These are phyloP conservation scores for Brassica nigra DNA, from an alignment of 345 rosid species.

Conservation along the genomic window DNA sequence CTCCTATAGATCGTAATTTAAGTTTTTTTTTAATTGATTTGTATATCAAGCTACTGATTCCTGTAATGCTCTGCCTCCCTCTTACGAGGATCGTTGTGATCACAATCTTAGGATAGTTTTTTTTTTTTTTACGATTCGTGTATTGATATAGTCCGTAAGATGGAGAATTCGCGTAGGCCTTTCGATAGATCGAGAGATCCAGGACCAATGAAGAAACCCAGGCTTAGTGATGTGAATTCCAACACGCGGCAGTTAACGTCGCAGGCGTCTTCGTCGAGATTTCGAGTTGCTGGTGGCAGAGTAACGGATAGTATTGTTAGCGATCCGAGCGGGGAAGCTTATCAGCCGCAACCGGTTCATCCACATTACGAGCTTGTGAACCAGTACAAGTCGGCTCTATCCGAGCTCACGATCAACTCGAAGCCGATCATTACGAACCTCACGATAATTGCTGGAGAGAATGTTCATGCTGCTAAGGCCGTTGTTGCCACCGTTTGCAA, in stretches of 20 bases:
- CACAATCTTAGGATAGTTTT: slow-evolving; percentile 22
- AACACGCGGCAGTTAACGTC: slow-evolving; percentile 48
- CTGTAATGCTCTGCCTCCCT: slow-evolving; percentile 18
- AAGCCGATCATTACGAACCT: slow-evolving; percentile 96
- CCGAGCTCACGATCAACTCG: slow-evolving; percentile 96
- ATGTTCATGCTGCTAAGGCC: slow-evolving; percentile 80
- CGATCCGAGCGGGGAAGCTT: slow-evolving; percentile 62
- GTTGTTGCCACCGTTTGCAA: slow-evolving; percentile 76
- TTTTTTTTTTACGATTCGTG: not conserved
- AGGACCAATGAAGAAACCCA: slow-evolving; percentile 60
- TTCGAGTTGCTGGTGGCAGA: slow-evolving; percentile 41
- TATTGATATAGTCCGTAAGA: slow-evolving; percentile 42
- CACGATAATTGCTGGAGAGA: slow-evolving; percentile 97
- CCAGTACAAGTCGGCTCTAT: slow-evolving; percentile 82
- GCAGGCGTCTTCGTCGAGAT: slow-evolving; percentile 38
- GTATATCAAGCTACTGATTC: slow-evolving; percentile 16
- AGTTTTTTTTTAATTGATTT: not conserved
- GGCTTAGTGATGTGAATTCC: slow-evolving; percentile 50
- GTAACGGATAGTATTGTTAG: slow-evolving; percentile 46
- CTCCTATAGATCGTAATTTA: slow-evolving; percentile 21
- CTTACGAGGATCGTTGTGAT: not conserved
- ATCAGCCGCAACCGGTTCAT: slow-evolving; percentile 77
- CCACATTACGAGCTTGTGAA: slow-evolving; percentile 86
- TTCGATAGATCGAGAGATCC: slow-evolving; percentile 88
- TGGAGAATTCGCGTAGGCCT: slow-evolving; percentile 79